Percentiles rank a stretch among this genome's conserved stretches.
phyloP scores from a whole-genome alignment of 2,329 filamentous ascomycete species.

The Ceratocystis cubensis region DNA sequence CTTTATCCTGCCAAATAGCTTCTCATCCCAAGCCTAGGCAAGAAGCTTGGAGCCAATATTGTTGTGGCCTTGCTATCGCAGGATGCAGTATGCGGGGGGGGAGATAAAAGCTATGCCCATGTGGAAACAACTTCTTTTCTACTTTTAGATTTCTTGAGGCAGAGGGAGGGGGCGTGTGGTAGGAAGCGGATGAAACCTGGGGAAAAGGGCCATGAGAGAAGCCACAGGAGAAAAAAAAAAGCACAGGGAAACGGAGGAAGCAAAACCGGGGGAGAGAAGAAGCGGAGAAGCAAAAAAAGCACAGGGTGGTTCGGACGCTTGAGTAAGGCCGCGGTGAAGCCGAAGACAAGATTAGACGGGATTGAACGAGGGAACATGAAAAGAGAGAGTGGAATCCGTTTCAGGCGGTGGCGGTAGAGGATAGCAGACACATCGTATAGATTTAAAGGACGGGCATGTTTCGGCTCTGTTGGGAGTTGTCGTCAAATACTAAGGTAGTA shows the following conservation, averaged over 20 bases:
- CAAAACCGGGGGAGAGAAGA: background rate
- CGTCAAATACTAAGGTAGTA: background rate
- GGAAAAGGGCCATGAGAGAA: background rate
- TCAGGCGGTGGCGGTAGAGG: too few species aligned
- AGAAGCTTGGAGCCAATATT: background rate
- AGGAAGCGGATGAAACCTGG: background rate
- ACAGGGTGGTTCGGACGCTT: background rate
- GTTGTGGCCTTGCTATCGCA: background rate
- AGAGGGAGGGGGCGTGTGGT: background rate
- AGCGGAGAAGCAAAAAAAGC: background rate
- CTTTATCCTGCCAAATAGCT: background rate
- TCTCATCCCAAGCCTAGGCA: background rate
- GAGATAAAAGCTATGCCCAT: background rate
- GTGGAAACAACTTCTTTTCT: background rate
- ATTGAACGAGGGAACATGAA: background rate
- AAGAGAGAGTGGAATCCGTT: background rate
- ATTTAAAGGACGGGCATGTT: too few species aligned
- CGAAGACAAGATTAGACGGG: background rate
- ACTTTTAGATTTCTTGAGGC: background rate
- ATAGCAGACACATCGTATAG: too few species aligned
- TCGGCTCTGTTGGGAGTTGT: too few species aligned
- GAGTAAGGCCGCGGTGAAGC: background rate
- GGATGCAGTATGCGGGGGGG: background rate
- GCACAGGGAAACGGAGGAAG: background rate
- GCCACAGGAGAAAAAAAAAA: background rate